Conservation (phyloP, 257 asterid genomes). For the Solanum arcanum region DNA sequence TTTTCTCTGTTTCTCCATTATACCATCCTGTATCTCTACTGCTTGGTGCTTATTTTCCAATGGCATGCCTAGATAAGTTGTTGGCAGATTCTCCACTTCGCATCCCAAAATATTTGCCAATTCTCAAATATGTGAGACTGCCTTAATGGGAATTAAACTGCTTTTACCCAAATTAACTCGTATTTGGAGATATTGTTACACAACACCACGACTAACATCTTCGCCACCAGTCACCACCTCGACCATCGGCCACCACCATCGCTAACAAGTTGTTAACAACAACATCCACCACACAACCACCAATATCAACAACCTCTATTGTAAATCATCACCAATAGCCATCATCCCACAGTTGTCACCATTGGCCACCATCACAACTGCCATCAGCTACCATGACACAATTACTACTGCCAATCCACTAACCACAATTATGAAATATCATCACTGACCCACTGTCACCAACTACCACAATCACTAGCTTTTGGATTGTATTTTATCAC, state of each 20-base stretch:
- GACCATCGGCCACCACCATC: not conserved
- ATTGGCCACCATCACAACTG: not conserved
- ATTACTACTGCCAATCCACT: not conserved
- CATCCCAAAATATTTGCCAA: not conserved
- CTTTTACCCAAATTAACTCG: not conserved
- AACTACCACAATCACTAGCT: not conserved
- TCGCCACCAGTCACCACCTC: not conserved
- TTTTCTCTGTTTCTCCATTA: not conserved
- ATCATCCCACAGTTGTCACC: not conserved
- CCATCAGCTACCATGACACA: not conserved
- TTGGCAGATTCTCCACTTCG: not conserved
- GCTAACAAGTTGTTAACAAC: not conserved
- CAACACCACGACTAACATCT: not conserved
- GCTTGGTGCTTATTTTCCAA: not conserved
- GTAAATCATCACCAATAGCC: not conserved
- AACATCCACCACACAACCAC: not conserved
- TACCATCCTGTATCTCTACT: not conserved
- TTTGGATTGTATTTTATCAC: not conserved
- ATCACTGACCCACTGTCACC: not conserved
- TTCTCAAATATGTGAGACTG: not conserved
- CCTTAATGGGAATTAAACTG: not conserved
- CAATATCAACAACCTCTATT: not conserved
- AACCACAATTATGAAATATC: not conserved
- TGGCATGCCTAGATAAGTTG: not conserved
- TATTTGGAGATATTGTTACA: not conserved